Evolutionary conservation across 2,329 filamentous ascomycete genomes (phyloP).

Genomic region (Pleurostoma richardsiae): DNA sequence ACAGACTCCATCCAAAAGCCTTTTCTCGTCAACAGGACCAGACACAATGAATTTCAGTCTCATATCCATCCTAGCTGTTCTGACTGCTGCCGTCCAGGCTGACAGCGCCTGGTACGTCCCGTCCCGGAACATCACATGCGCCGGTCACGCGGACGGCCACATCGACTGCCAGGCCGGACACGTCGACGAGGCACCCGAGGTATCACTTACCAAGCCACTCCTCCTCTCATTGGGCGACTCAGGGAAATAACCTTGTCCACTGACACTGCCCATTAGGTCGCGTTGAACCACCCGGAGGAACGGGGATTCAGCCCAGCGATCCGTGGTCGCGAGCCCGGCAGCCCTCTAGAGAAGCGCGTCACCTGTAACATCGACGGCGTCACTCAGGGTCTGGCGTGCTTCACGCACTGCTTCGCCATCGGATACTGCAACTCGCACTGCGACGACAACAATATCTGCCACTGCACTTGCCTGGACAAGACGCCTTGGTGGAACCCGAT

Average conservation of each 20-base stretch:
- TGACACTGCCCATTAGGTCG: no score
- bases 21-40: no score
- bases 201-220: neutral
- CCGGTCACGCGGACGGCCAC: constrained; percentile 2
- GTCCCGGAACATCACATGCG: constrained; percentile 5
- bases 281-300: neutral
- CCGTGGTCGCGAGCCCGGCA: constrained; percentile 3
- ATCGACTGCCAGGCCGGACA: constrained; percentile 5
- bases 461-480: constrained; percentile 6
- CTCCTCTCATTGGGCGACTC: no score
- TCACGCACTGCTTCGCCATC: constrained; percentile 4
- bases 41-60: neutral
- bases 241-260: no score
- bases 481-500: constrained; percentile 7
- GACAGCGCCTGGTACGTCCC: constrained; percentile 5
- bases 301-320: neutral
- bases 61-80: neutral
- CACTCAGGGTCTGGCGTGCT: constrained; percentile 4
- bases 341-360: constrained; percentile 7
- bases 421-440: constrained; percentile 8
- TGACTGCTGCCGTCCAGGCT: neutral
- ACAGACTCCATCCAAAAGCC: no score
- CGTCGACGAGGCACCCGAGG: constrained; percentile 2
- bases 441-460: constrained; percentile 5
- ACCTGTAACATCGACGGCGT: constrained; percentile 7